Conservation (phyloP, 345 rosid genomes). For the Citropsis articulata region DNA sequence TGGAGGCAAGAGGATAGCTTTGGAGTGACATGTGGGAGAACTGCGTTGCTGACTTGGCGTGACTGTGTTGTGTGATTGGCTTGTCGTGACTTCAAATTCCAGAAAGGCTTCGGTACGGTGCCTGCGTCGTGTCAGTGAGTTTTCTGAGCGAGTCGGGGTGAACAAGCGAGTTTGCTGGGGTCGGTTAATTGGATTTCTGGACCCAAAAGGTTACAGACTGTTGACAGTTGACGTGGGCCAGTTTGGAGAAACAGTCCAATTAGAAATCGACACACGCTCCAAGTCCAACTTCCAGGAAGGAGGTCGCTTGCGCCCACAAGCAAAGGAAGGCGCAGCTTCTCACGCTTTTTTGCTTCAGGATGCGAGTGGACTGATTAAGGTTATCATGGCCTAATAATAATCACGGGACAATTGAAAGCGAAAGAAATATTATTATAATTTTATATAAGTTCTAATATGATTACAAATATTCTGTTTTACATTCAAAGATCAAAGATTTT, state of each 20-base stretch:
- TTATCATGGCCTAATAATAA: too few species aligned
- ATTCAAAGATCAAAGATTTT: not conserved
- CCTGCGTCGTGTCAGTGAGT: not conserved
- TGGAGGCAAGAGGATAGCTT: not conserved
- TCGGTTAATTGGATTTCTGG: not conserved
- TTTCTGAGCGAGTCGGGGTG: not conserved
- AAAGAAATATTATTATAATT: too few species aligned
- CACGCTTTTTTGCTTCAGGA: too few species aligned
- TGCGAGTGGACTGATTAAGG: too few species aligned
- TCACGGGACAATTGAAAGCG: too few species aligned
- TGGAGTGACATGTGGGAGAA: not conserved
- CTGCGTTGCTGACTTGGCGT: not conserved
- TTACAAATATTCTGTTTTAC: too few species aligned
- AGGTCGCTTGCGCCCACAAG: too few species aligned
- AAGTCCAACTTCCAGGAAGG: not conserved
- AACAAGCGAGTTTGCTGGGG: not conserved
- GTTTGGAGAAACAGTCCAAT: not conserved
- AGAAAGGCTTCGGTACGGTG: not conserved
- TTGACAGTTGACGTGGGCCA: not conserved
- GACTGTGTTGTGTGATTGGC: not conserved
- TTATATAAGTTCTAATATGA: too few species aligned
- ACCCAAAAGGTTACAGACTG: not conserved
- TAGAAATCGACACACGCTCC: not conserved
- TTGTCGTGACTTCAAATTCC: not conserved
- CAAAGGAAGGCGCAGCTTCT: too few species aligned